Conservation (phyloP, 768 basidiomycete genomes). For the Termitomyces bulborhizus region DNA sequence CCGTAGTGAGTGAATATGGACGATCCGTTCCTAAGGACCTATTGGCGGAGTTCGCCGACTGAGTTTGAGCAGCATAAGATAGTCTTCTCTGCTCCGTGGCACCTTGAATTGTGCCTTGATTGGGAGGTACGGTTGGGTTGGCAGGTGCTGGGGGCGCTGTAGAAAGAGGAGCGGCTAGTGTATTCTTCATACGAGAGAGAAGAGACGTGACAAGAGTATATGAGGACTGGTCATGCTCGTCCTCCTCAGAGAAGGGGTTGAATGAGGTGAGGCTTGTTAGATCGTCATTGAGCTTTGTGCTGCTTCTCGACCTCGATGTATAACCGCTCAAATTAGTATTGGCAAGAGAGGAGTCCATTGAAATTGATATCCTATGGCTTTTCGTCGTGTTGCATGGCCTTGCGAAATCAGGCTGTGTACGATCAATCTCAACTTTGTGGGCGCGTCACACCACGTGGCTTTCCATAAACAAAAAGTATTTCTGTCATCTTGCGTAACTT, state of each 20-base stretch:
- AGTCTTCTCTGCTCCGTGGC: slow-evolving; percentile 54
- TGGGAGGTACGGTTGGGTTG: slow-evolving; percentile 24
- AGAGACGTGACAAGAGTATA: slow-evolving; percentile 80
- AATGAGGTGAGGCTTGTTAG: slow-evolving; percentile 75
- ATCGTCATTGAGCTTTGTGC: slow-evolving; percentile 53
- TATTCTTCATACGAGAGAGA: slow-evolving; percentile 76
- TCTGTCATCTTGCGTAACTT: no score
- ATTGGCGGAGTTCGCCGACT: slow-evolving; percentile 41
- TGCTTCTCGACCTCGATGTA: slow-evolving; percentile 58
- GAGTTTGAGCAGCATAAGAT: slow-evolving; percentile 40
- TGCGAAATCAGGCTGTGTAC: background rate
- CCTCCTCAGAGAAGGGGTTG: slow-evolving; percentile 91
- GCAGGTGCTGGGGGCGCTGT: slow-evolving; percentile 35
- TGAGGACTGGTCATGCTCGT: slow-evolving; percentile 84
- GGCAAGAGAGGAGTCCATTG: slow-evolving; percentile 13
- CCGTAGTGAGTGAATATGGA: slow-evolving; percentile 48
- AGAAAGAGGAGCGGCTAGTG: slow-evolving; percentile 61
- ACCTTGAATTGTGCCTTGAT: slow-evolving; percentile 15
- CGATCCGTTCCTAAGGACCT: slow-evolving; percentile 47
- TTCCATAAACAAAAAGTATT: no score
- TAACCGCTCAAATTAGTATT: slow-evolving; percentile 30
- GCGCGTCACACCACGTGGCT: slow-evolving; percentile 1
- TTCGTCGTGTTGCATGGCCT: background rate
- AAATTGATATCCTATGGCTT: background rate
- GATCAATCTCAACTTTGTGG: background rate